Conservation (phyloP, 2,329 filamentous ascomycete species). For the Hirsutella rhossiliensis region DNA sequence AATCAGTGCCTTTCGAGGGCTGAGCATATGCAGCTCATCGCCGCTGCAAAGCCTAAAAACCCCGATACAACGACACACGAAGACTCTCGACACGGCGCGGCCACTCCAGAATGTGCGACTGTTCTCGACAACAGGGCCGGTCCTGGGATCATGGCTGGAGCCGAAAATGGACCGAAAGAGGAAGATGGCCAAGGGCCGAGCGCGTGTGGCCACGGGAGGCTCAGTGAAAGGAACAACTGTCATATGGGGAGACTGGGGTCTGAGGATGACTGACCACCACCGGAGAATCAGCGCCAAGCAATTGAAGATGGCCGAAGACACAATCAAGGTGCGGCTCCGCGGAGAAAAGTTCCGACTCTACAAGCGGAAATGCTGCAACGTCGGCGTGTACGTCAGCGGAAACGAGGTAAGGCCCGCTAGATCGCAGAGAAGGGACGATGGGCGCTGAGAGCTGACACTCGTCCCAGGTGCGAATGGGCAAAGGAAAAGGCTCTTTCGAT, state of each 20-base stretch:
- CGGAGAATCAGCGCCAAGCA: constrained; percentile 78
- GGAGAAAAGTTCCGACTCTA: constrained; percentile 89
- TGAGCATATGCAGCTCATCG: constrained; percentile 31
- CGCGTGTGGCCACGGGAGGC: constrained; percentile 80
- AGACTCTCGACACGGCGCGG: constrained; percentile 16
- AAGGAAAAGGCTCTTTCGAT: constrained; percentile 95
- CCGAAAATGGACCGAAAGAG: constrained; percentile 65
- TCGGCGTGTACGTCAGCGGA: constrained; percentile 89
- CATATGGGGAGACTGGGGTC: constrained; percentile 89
- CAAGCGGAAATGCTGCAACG: constrained; percentile 81
- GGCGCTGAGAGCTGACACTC: background rate
- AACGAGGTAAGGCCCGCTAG: constrained; percentile 53
- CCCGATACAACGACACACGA: constrained; percentile 17
- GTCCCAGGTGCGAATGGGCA: constrained; percentile 81
- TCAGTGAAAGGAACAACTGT: constrained; percentile 89
- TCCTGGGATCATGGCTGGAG: constrained; percentile 65
- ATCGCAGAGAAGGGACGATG: background rate
- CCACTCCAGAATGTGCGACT: constrained; percentile 40
- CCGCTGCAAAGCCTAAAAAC: constrained; percentile 25
- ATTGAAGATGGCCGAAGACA: constrained; percentile 84
- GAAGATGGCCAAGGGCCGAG: constrained; percentile 85
- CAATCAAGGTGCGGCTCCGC: constrained; percentile 77
- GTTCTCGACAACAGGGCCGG: constrained; percentile 58
- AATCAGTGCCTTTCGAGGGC: constrained; percentile 36
- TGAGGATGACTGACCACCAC: constrained; percentile 89